A percentile compares a stretch with the other conserved stretches of the same genome.
Conservation (phyloP, 2,329 filamentous ascomycete species). For the Zymoseptoria passerinii region DNA sequence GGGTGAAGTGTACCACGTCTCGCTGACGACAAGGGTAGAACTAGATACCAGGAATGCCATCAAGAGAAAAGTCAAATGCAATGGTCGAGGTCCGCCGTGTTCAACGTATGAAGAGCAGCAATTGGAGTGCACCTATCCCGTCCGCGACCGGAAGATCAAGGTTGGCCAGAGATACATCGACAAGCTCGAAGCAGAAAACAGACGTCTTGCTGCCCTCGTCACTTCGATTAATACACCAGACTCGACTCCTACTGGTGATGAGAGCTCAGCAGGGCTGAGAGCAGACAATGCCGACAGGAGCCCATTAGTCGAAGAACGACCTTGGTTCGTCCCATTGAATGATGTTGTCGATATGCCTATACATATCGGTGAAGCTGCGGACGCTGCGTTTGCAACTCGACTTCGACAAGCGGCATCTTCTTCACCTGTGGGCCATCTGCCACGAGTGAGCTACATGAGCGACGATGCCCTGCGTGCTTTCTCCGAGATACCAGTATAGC, state of each 20-base stretch:
- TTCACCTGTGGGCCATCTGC: conserved; percentile 25
- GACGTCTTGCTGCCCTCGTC: conserved; percentile 18
- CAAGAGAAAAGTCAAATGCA: conserved; percentile 30
- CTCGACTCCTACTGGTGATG: conserved; percentile 2
- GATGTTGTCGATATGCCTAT: conserved; percentile 27
- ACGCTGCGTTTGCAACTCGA: conserved; percentile 32
- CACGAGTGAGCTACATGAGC: conserved; percentile 28
- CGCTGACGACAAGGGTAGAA: too few relatives aligned
- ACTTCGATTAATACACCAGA: conserved; percentile 7
- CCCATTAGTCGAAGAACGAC: conserved; percentile 29
- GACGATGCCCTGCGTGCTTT: conserved; percentile 30
- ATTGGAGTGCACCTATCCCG: conserved; percentile 23
- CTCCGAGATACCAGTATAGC: conserved; percentile 29
- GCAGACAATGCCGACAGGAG: conserved; percentile 27
- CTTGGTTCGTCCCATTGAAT: conserved; percentile 31
- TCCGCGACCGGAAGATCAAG: conserved; percentile 26
- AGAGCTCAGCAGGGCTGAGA: conserved; percentile 5
- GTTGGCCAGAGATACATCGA: conserved; percentile 27
- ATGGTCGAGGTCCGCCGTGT: conserved; percentile 28
- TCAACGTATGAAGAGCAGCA: conserved; percentile 20
- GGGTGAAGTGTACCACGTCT: too few relatives aligned
- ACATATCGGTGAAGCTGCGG: conserved; percentile 32
- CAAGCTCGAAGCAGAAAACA: conserved; percentile 26
- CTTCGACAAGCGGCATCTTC: conserved; percentile 28
- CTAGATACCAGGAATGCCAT: conserved; percentile 18